phyloP scores from a whole-genome alignment of 2,329 filamentous ascomycete genomes.

The Elsinoe australis region DNA sequence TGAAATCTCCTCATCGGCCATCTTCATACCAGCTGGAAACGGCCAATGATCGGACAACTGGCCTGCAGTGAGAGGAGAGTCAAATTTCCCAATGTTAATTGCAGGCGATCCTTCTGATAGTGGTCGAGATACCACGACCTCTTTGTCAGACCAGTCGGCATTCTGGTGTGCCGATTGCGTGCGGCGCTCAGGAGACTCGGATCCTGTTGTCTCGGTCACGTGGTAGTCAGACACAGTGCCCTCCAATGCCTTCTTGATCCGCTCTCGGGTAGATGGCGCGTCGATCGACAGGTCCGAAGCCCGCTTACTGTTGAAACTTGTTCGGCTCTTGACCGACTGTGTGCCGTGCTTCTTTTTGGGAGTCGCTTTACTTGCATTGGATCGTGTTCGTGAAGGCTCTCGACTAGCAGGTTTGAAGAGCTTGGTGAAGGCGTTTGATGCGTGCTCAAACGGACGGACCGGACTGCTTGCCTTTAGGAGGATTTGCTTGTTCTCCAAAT shows the following conservation, averaged over 20 bases:
- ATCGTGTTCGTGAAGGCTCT: conserved; percentile 13
- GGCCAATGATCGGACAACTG: conserved; percentile 20
- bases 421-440: conserved; percentile 33
- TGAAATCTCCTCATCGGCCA: conserved; percentile 17
- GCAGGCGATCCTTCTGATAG: not conserved
- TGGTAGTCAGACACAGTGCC: not conserved
- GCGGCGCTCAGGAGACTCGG: not conserved
- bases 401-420: conserved; percentile 26
- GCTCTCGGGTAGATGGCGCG: not conserved
- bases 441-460: conserved; percentile 33
- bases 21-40: not conserved
- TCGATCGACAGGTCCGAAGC: not conserved
- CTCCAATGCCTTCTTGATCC: not conserved
- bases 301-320: not conserved
- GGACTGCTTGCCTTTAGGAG: conserved; percentile 29
- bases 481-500: conserved; percentile 21
- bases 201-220: not conserved
- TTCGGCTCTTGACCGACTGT: not conserved
- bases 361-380: conserved; percentile 8
- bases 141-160: conserved; percentile 13
- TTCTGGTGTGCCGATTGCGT: conserved; percentile 5
- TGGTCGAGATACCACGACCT: conserved; percentile 14
- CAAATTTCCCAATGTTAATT: conserved; percentile 2
- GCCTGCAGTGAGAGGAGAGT: conserved; percentile 11
- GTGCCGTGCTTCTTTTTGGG: conserved; percentile 9